Conservation (phyloP, 2,329 filamentous ascomycete species). For the Xylaria sp. region DNA sequence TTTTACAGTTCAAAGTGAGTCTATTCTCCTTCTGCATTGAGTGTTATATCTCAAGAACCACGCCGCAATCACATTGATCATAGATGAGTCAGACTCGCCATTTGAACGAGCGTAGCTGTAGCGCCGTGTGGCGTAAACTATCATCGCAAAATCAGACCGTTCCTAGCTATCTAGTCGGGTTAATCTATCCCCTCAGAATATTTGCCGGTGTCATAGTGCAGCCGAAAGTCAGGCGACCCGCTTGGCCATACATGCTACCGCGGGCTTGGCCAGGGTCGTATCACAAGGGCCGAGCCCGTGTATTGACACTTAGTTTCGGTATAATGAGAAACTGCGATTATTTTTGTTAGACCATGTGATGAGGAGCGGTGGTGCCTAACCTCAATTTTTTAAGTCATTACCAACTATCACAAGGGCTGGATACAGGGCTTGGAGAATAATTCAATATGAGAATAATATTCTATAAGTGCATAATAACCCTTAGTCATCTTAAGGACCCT, state of each 20-base stretch:
- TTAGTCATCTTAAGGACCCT: no score
- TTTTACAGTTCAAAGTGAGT: no score
- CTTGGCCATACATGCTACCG: not conserved
- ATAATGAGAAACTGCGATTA: not conserved
- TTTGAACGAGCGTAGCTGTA: not conserved
- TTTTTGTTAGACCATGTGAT: not conserved
- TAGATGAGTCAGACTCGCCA: constrained; percentile 18
- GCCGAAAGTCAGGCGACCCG: not conserved
- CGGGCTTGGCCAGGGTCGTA: not conserved
- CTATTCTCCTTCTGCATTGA: not conserved
- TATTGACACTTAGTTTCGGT: not conserved
- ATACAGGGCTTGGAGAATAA: no score
- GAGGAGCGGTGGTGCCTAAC: no score
- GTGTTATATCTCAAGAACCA: constrained; percentile 9
- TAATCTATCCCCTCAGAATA: not conserved
- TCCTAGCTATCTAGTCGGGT: not conserved
- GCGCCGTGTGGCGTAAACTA: not conserved
- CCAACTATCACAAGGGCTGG: no score
- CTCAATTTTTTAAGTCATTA: not conserved
- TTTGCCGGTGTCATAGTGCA: not conserved
- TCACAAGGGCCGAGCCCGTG: not conserved
- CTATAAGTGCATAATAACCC: no score
- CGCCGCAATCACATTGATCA: not conserved
- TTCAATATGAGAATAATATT: no score
- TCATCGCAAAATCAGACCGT: constrained; percentile 10